Base-by-base conservation (phyloP, 345 rosid species). In the Rhizophora mangle region DNA sequence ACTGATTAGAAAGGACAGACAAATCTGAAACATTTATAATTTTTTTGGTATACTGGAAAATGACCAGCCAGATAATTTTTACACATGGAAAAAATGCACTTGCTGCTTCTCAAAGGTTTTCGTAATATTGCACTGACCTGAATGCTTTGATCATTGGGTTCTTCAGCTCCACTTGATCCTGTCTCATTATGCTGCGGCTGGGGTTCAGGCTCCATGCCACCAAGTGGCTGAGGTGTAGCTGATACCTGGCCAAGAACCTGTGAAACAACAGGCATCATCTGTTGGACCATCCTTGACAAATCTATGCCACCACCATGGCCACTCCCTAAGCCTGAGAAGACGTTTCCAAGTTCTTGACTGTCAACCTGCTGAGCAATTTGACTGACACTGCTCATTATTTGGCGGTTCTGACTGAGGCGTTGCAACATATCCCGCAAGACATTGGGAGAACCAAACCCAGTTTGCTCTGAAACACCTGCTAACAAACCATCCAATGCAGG, bases 261-360 rank as follows among this genome's bases (percentile, higher is more conserved):
- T 37, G 98, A 88, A 69, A 95, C 96, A 59, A 89, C 79, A 46
- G 97, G 99, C 98, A 95, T 90, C 98, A 95, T 90, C 76, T 86
- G 96, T 68, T 86, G 98, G 49, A 95, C 80, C 90, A 95, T 88
- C 72, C 83, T 85, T 21, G 98, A 88, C 74, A 90, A 77, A 81
- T 90, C 98, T 68, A 88, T 37, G 62, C 92, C 85, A 1, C 96
- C 84, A 3, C 86, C 87, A 64, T 74, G 86, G 36, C 82, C 87
- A 56, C 85, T 79, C 47, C 85, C 88, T 59, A 78, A 66, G 10
- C 96, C 90, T 4, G 87, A 82, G 69, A 92, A 87, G 85, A 95
- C 80, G 74, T 81, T 85, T 59, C 89, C 96, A 68, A 88, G 75
- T 71, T 82, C 96, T 76, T 82, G 90, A 72, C 80, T 74, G 59